These are phyloP conservation scores for Bacterosira constricta DNA, from an alignment of 108 stramenopile genomes.

Conservation along the genomic window DNA sequence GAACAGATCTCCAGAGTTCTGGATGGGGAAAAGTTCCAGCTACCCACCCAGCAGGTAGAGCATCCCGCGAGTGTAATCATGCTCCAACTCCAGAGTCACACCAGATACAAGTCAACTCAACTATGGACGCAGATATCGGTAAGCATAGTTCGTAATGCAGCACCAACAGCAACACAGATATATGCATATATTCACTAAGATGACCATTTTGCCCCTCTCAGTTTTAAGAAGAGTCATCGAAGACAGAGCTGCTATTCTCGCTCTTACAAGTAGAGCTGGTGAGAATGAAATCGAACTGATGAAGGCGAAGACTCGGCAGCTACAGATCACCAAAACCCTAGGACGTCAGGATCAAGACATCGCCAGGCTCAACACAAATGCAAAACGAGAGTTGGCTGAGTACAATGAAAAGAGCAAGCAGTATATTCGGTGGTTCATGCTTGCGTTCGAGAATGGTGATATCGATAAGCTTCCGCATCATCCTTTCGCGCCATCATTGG, in stretches of 20 bases:
- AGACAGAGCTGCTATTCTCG: slow-evolving; percentile 34
- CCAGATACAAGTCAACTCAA: too few relatives aligned
- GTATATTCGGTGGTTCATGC: slow-evolving; percentile 32
- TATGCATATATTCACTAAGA: too few relatives aligned
- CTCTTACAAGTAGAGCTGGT: slow-evolving; percentile 29
- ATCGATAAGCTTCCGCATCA: slow-evolving; percentile 33
- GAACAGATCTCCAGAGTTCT: too few relatives aligned
- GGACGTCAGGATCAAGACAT: slow-evolving; percentile 17
- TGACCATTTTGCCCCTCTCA: too few relatives aligned
- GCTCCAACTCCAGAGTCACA: too few relatives aligned
- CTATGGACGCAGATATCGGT: too few relatives aligned
- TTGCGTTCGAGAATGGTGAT: slow-evolving; percentile 34
- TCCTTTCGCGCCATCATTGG: slow-evolving; percentile 27
- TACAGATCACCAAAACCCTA: slow-evolving; percentile 14
- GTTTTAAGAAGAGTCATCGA: slow-evolving; percentile 42
- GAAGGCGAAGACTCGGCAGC: slow-evolving; percentile 31
- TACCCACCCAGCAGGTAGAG: too few relatives aligned
- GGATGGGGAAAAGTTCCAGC: too few relatives aligned
- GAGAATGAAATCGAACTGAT: slow-evolving; percentile 28
- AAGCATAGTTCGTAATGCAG: too few relatives aligned
- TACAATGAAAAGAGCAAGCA: slow-evolving; percentile 36
- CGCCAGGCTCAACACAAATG: slow-evolving; percentile 18
- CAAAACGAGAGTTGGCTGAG: slow-evolving; percentile 25
- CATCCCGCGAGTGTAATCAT: too few relatives aligned
- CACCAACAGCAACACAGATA: too few relatives aligned